Percentiles rank a stretch among this genome's conserved stretches.
These are phyloP conservation scores for Daucus carota DNA, from an alignment of 129 eudicot species.

Conservation along the genomic window DH1_v3.0 NC_030386.2:39991001-39991500, in stretches of 20 bases:
- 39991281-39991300: background rate
- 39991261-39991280: background rate
- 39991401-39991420: conserved; percentile 9
- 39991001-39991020: too few species aligned
- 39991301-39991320: background rate
- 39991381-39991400: conserved; percentile 8
- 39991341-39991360: conserved; percentile 10
- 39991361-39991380: background rate
- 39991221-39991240: background rate
- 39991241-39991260: background rate
- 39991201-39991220: background rate
- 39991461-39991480: conserved; percentile 83
- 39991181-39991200: background rate
- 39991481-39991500: conserved; percentile 89
- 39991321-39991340: background rate
- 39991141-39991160: background rate
- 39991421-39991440: conserved; percentile 22
- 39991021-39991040: too few species aligned
- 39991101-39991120: background rate
- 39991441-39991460: conserved; percentile 54
- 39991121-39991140: background rate
- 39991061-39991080: background rate
- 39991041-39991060: too few species aligned
- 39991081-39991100: background rate
- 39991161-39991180: background rate